Evolutionary conservation across 2,329 filamentous ascomycete genomes (phyloP).

Genomic region (Aspergillus persii): DNA sequence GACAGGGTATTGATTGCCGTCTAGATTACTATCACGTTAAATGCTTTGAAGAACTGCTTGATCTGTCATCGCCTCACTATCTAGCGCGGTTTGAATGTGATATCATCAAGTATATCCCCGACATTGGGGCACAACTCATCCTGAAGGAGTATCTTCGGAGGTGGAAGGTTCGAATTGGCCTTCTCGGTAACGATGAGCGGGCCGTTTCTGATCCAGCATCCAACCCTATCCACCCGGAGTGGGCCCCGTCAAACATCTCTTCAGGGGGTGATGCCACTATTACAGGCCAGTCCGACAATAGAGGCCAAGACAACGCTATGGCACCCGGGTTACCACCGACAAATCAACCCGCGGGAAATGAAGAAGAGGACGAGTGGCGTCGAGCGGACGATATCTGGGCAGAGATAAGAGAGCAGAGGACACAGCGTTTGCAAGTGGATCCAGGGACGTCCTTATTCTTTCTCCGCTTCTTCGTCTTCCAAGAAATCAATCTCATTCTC

Average conservation of each 20-base stretch:
- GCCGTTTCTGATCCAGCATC: neutral
- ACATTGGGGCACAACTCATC: conserved; percentile 7
- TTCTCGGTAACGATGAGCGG: neutral
- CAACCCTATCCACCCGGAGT: neutral
- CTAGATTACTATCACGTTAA: conserved; percentile 12
- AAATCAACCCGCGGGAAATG: neutral
- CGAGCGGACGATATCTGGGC: conserved; percentile 8
- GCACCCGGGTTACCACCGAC: neutral
- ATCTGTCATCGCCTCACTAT: conserved; percentile 9
- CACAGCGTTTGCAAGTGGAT: conserved; percentile 1
- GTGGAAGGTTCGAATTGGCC: conserved; percentile 8
- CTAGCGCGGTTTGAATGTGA: conserved; percentile 9
- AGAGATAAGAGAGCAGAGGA: neutral
- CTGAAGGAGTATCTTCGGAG: conserved; percentile 10
- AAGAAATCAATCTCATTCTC: neutral
- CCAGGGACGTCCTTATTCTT: neutral
- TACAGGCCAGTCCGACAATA: neutral
- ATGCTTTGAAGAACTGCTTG: conserved; percentile 11
- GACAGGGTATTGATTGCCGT: neutral
- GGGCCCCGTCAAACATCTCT: neutral
- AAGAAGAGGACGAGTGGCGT: conserved; percentile 4
- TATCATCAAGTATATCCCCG: conserved; percentile 5
- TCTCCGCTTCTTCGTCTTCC: neutral
- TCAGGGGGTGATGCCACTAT: neutral
- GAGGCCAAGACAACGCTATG: neutral